Conservation (phyloP, 2,329 filamentous ascomycete species). For the Aspergillus fumigatiaffinis region DNA sequence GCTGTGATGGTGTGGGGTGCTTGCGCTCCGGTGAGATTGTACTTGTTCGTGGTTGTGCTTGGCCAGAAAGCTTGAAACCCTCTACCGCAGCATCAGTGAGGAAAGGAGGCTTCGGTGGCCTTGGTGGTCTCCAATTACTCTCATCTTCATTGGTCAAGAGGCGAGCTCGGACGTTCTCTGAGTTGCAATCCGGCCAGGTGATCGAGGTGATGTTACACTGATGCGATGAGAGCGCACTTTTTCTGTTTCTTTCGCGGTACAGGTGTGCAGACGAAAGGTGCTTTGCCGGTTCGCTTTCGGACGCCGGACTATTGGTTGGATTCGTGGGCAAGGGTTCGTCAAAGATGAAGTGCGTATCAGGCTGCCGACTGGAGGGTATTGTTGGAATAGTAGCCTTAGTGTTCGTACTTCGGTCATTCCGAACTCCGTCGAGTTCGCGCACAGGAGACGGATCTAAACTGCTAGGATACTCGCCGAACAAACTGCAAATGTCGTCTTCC, state of each 20-base stretch:
- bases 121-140: slow-evolving; percentile 6
- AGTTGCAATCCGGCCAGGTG: not conserved
- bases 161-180: not conserved
- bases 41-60: not conserved
- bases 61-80: not conserved
- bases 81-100: slow-evolving; percentile 2
- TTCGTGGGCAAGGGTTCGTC: slow-evolving; percentile 3
- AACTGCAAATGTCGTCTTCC: not conserved
- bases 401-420: not conserved
- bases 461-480: not conserved
- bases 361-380: not conserved
- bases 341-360: slow-evolving; percentile 3
- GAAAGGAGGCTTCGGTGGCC: slow-evolving; percentile 12
- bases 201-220: not conserved
- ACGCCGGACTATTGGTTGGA: slow-evolving; percentile 9
- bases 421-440: not conserved
- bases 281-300: slow-evolving; percentile 1
- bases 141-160: not conserved
- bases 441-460: not conserved
- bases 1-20: not conserved
- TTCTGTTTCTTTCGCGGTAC: not conserved
- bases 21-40: not conserved
- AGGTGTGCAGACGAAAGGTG: not conserved
- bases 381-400: not conserved
- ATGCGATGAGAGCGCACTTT: not conserved